These are phyloP conservation scores for Pichia sp. DNA, from an alignment of 1,139 yeast species.

Conservation along the genomic window DNA sequence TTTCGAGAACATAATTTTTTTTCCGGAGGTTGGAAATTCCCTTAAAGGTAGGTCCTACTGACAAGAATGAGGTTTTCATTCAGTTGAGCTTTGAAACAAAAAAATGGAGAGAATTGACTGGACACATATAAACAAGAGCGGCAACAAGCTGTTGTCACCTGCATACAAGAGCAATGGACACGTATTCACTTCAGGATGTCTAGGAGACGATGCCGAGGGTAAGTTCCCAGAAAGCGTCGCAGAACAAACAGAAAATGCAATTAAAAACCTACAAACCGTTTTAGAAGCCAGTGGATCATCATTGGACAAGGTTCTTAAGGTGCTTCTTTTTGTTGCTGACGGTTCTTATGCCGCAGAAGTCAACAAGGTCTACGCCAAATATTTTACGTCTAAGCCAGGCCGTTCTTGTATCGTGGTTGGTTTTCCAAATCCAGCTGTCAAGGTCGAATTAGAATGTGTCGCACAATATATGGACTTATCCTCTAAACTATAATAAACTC, in stretches of 20 bases:
- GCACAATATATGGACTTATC: slow-evolving; percentile 19
- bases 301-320: slow-evolving; percentile 44
- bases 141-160: slow-evolving; percentile 28
- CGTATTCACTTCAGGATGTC: slow-evolving; percentile 40
- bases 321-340: slow-evolving; percentile 41
- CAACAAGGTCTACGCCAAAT: slow-evolving; percentile 39
- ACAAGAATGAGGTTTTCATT: no score
- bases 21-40: no score
- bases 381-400: slow-evolving; percentile 44
- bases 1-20: no score
- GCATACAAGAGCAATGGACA: slow-evolving; percentile 42
- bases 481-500: slow-evolving; percentile 6
- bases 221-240: slow-evolving; percentile 8
- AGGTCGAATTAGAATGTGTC: slow-evolving; percentile 34
- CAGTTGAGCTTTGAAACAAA: no score
- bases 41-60: no score
- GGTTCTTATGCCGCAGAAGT: slow-evolving; percentile 36
- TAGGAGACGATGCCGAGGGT: slow-evolving; percentile 29
- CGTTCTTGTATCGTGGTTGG: slow-evolving; percentile 44
- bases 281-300: slow-evolving; percentile 38
- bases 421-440: slow-evolving; percentile 34
- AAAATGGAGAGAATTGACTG: slow-evolving; percentile 11
- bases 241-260: slow-evolving; percentile 36
- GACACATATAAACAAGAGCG: slow-evolving; percentile 9
- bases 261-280: slow-evolving; percentile 35